Base-by-base conservation (phyloP, 2,329 filamentous ascomycete genomes). In the Aspergillus awamori region DNA sequence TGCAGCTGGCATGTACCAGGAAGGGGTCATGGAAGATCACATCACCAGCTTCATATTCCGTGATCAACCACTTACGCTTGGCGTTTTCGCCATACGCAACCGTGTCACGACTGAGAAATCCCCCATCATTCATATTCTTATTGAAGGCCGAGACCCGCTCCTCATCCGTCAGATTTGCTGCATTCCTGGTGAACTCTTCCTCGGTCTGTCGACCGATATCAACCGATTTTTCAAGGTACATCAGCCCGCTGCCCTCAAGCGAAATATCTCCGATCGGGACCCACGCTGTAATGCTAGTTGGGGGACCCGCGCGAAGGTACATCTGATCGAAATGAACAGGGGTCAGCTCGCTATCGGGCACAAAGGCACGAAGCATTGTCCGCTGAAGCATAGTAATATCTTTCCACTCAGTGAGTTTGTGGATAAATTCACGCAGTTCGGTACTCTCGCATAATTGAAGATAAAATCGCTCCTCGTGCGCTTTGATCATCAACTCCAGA, bases 1-100 rank as follows among this genome's bases (percentile, higher is more conserved):
- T 74, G 28, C 69, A 68, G n/a, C 70, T 69, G 1, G 70, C 75
- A 65, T 79, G 74, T n/a, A 78, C 72, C 63, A 72, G 69, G 61
- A 73, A 79, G 2, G 77, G 71, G 60, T 76, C 75, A 63, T 80
- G 79, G 30, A 81, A 76, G 15, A 74, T 69, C 8, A 73, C 69
- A 67, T 74, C 72, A 1, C 70, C 72, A n/a, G 70, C 70, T 56
- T 74, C 71, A 59, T 74, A 74, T 36, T 67, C 65, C 11, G 63
- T 63, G 5, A 71, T 62, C 15, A 61, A 45, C 58, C 61, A 63
- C 71, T n/a, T 80, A 78, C 63, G 61, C 11, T 69, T 77, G 6
- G 4, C 69, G 26, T 70, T 69, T 67, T 51, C 65, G 58, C 59
- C 68, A 53, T 45, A 62, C 5, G 39, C 53, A 33, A 62, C 47